These are phyloP conservation scores for Cetraspora pellucida DNA, from an alignment of 192 early-diverging fungal genomes.

Conservation along the genomic window DNA sequence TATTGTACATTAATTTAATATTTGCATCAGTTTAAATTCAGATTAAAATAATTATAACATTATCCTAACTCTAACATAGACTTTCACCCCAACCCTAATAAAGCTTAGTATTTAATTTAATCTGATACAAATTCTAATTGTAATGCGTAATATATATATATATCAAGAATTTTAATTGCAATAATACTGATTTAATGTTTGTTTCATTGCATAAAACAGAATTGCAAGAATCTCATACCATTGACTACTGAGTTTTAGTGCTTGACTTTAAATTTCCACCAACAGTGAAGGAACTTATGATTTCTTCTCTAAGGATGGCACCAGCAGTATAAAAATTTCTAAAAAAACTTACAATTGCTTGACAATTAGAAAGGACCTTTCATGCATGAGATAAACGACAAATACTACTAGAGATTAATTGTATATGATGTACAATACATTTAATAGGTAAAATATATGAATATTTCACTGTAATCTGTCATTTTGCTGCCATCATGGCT, in stretches of 20 bases:
- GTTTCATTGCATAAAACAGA: not conserved
- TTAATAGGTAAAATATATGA: conserved; percentile 2
- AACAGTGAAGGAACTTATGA: not conserved
- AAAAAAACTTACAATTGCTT: conserved; percentile 1
- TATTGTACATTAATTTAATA: too few relatives aligned
- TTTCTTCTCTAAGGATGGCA: not conserved
- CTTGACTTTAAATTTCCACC: not conserved
- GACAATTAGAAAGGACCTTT: not conserved
- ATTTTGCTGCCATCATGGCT: not conserved
- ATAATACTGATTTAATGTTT: not conserved
- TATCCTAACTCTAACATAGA: too few relatives aligned
- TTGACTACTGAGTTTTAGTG: not conserved
- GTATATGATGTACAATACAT: conserved; percentile 9
- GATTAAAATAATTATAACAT: too few relatives aligned
- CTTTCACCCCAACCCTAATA: too few relatives aligned
- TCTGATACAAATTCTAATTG: too few relatives aligned
- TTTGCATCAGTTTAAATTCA: too few relatives aligned
- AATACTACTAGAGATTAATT: not conserved
- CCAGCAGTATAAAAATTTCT: not conserved
- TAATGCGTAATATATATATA: too few relatives aligned
- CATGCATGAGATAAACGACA: not conserved
- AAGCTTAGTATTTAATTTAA: too few relatives aligned
- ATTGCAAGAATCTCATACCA: not conserved
- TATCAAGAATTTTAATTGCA: too few relatives aligned
- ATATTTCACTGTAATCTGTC: not conserved